Percentiles rank a stretch among this genome's conserved stretches.
These are phyloP conservation scores for Fusarium falciforme DNA, from an alignment of 2,329 filamentous ascomycete species.

Conservation along the genomic window DNA sequence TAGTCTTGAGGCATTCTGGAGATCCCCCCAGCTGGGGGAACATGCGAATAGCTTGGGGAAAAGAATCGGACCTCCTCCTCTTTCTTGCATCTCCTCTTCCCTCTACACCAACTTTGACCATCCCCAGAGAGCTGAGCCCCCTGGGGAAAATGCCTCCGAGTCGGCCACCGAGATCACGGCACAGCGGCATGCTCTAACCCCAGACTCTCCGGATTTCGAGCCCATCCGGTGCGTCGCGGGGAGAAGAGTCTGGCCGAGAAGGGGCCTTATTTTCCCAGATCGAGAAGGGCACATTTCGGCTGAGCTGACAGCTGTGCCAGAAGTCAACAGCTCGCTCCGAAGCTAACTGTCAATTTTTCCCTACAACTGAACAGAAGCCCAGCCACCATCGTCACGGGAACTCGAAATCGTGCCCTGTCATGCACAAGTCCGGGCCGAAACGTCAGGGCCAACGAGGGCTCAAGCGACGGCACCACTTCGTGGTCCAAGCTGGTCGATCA, in stretches of 20 bases:
- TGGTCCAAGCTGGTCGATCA: constrained; percentile 4
- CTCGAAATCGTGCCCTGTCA: constrained; percentile 34
- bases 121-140: constrained; percentile 26
- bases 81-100: neutral
- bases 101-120: constrained; percentile 1
- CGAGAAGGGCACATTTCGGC: neutral
- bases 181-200: constrained; percentile 24
- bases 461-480: neutral
- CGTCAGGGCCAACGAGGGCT: constrained; percentile 28
- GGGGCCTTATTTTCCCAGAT: neutral
- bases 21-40: constrained; percentile 1
- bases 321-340: neutral
- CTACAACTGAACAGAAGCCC: neutral
- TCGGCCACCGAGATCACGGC: constrained; percentile 34
- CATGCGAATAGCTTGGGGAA: constrained; percentile 11
- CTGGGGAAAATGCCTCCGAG: constrained; percentile 36
- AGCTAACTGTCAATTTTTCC: neutral
- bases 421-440: constrained; percentile 44
- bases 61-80: constrained; percentile 3
- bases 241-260: constrained; percentile 26
- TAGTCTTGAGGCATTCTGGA: neutral
- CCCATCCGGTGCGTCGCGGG: constrained; percentile 12
- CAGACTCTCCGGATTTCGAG: constrained; percentile 33
- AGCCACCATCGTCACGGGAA: constrained; percentile 36
- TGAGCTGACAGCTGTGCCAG: neutral